Percentiles rank a stretch among this genome's conserved stretches.
Conservation (phyloP, 148 eudicot genomes). For the Camellia japonica region DNA sequence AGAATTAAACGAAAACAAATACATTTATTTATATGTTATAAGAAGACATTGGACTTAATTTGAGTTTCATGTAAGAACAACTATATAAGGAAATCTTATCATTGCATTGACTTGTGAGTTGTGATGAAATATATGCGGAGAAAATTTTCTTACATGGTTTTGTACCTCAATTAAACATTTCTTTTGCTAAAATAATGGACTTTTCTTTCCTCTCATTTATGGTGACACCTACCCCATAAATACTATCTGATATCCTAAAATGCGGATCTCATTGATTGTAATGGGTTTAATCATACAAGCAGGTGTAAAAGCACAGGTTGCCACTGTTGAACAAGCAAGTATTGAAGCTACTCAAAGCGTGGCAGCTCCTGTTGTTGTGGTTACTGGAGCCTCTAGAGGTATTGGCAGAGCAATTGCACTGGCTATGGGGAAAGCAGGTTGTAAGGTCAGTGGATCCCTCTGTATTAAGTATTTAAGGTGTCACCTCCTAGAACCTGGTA, state of each 20-base stretch:
- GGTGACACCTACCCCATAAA: neutral
- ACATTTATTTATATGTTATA: neutral
- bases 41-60: neutral
- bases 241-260: neutral
- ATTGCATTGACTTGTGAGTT: neutral
- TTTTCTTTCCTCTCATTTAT: neutral
- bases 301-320: constrained; percentile 69
- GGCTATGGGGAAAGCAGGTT: constrained; percentile 88
- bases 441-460: constrained; percentile 50
- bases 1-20: neutral
- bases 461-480: neutral
- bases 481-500: neutral
- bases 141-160: neutral
- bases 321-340: constrained; percentile 56
- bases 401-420: constrained; percentile 90
- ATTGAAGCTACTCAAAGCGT: constrained; percentile 37
- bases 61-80: neutral
- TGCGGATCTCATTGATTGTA: constrained; percentile 2
- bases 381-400: constrained; percentile 98
- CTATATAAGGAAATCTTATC: neutral
- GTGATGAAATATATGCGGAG: neutral
- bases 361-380: constrained; percentile 83
- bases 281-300: neutral
- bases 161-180: neutral
- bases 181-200: neutral